phyloP scores from a whole-genome alignment of 495 filamentous ascomycete species.

The Margaritispora aquatica region DNA sequence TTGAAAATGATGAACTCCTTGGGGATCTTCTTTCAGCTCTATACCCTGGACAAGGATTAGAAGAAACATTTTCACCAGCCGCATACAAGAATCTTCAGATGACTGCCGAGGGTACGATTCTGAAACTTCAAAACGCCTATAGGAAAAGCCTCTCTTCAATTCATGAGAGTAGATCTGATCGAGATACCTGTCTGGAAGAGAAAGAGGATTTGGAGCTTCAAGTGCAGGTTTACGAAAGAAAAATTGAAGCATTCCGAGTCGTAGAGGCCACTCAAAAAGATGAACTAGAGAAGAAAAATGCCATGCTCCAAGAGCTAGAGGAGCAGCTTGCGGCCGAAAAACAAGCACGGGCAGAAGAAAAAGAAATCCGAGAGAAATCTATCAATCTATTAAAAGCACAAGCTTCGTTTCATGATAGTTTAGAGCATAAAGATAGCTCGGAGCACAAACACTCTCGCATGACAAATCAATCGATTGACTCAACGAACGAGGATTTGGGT shows the following conservation, averaged over 20 bases:
- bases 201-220: constrained; percentile 68
- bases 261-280: not conserved
- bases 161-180: constrained; percentile 53
- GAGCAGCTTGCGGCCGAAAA: constrained; percentile 39
- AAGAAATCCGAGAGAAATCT: constrained; percentile 37
- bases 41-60: constrained; percentile 43
- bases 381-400: constrained; percentile 12
- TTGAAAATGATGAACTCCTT: constrained; percentile 58
- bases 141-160: constrained; percentile 53
- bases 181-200: constrained; percentile 62
- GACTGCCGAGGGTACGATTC: constrained; percentile 60
- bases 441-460: not conserved
- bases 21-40: constrained; percentile 59
- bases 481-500: constrained; percentile 41
- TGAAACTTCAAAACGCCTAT: constrained; percentile 65
- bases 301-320: constrained; percentile 55
- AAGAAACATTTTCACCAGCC: constrained; percentile 52
- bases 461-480: too few species aligned
- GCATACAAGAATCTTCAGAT: constrained; percentile 64
- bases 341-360: constrained; percentile 44
- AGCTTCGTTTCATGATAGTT: not conserved
- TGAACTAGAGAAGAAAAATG: constrained; percentile 39
- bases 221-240: constrained; percentile 57
- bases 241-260: constrained; percentile 75
- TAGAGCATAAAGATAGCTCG: not conserved